phyloP scores from a whole-genome alignment of 768 basidiomycete genomes.

The Lentinula edodes region DNA sequence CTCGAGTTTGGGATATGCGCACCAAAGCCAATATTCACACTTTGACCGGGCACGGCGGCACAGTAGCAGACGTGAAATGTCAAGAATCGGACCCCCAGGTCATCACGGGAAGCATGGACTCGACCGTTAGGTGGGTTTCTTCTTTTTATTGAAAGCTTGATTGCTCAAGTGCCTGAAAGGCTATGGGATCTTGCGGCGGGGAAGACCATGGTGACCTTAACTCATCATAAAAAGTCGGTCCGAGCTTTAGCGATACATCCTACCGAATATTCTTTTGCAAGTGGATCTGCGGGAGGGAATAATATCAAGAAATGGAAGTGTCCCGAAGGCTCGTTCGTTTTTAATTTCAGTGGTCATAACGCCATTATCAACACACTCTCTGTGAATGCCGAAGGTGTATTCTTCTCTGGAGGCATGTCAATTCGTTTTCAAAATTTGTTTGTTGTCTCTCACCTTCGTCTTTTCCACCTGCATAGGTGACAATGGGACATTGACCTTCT shows the following conservation, averaged over 20 bases:
- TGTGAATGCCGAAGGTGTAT: constrained; percentile 92
- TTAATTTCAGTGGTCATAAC: constrained; percentile 95
- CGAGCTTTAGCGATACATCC: constrained; percentile 93
- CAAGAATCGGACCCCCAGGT: constrained; percentile 98
- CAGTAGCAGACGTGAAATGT: constrained; percentile 92
- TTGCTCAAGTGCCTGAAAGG: constrained; percentile 28
- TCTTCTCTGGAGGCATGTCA: constrained; percentile 87
- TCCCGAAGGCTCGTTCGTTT: constrained; percentile 92
- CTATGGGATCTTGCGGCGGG: constrained; percentile 98
- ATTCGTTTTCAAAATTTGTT: no score
- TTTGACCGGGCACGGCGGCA: constrained; percentile 88
- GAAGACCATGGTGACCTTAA: constrained; percentile 92
- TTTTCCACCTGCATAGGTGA: constrained; percentile 53
- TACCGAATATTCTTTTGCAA: constrained; percentile 94
- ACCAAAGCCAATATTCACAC: constrained; percentile 95
- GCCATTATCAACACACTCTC: constrained; percentile 95
- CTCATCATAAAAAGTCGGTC: constrained; percentile 99
- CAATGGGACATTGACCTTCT: constrained; percentile 85
- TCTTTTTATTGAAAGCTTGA: constrained; percentile 15
- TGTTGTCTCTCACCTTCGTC: background rate
- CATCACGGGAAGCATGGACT: constrained; percentile 98
- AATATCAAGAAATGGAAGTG: constrained; percentile 99
- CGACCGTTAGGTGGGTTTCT: constrained; percentile 68
- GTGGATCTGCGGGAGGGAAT: constrained; percentile 95
- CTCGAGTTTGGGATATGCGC: constrained; percentile 99